Evolutionary conservation across 116 monocot genomes (phyloP).

Genomic region (Papilionanthe hybrid): DNA sequence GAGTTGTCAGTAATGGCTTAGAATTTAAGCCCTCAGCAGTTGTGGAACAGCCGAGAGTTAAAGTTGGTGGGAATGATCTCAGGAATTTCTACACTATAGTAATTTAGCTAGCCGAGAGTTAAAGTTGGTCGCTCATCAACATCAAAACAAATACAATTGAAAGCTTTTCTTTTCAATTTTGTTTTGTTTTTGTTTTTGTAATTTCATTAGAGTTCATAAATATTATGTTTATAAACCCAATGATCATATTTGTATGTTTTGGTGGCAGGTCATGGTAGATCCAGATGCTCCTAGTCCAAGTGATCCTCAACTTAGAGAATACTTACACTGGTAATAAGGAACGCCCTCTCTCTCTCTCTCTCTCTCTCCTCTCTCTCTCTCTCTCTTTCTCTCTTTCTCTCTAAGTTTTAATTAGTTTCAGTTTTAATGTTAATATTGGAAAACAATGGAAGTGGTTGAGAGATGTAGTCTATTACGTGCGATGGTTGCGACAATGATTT

Average conservation of each 20-base stretch:
- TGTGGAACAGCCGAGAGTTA: slow-evolving; percentile 16
- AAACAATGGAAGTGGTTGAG: no score
- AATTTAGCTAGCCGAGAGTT: not conserved
- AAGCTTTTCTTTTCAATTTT: not conserved
- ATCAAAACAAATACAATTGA: no score
- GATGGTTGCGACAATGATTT: no score
- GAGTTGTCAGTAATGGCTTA: slow-evolving; percentile 18
- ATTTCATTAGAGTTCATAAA: not conserved
- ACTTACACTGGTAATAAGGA: slow-evolving; percentile 38
- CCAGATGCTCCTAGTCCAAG: slow-evolving; percentile 62
- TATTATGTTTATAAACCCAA: not conserved
- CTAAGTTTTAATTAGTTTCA: not conserved
- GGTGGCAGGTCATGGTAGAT: slow-evolving; percentile 46
- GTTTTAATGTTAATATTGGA: not conserved
- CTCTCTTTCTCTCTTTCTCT: not conserved
- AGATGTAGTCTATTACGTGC: no score
- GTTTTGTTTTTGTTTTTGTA: not conserved
- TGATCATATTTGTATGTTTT: not conserved
- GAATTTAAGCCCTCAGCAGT: slow-evolving; percentile 28
- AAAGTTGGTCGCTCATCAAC: not conserved
- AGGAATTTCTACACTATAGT: slow-evolving; percentile 40
- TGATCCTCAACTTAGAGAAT: slow-evolving; percentile 40
- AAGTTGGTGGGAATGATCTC: slow-evolving; percentile 35
- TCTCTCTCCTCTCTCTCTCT: not conserved
- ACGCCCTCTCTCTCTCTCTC: not conserved